Percentiles rank a stretch among this genome's conserved stretches.
Evolutionary conservation across 2,329 filamentous ascomycete genomes (phyloP).

Genomic region (Onygenales sp.): DNA sequence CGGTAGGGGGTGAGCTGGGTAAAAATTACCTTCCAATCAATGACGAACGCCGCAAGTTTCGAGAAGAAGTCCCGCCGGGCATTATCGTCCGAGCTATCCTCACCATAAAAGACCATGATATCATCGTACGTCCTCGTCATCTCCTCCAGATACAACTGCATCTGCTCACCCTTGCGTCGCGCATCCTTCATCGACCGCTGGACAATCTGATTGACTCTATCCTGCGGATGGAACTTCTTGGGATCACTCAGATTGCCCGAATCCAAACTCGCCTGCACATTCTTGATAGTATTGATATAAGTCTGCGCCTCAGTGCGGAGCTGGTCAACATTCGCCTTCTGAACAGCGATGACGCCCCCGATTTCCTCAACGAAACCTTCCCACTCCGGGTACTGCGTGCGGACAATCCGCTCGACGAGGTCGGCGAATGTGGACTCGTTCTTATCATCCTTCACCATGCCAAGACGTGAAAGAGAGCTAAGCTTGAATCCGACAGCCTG

Average conservation of each 20-base stretch:
- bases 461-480: slow-evolving; percentile 80
- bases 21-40: slow-evolving; percentile 69
- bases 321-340: slow-evolving; percentile 94
- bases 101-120: slow-evolving; percentile 93
- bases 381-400: slow-evolving; percentile 94
- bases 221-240: slow-evolving; percentile 96
- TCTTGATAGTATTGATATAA: slow-evolving; percentile 92
- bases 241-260: slow-evolving; percentile 90
- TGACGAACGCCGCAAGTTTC: slow-evolving; percentile 82
- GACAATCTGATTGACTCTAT: slow-evolving; percentile 84
- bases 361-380: slow-evolving; percentile 84
- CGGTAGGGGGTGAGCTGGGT: background rate
- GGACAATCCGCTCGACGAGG: slow-evolving; percentile 89
- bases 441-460: slow-evolving; percentile 99
- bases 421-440: slow-evolving; percentile 95
- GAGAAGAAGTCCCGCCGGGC: slow-evolving; percentile 91
- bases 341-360: slow-evolving; percentile 60
- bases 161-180: slow-evolving; percentile 87
- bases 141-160: slow-evolving; percentile 86
- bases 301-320: slow-evolving; percentile 76
- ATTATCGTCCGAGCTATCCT: slow-evolving; percentile 85
- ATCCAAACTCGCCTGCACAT: slow-evolving; percentile 85
- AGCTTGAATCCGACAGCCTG: slow-evolving; percentile 97
- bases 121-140: slow-evolving; percentile 88
- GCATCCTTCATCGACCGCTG: slow-evolving; percentile 96